Evolutionary conservation across 225 moss, liverwort and hornwort genomes (phyloP).

Genomic region (Lunularia cruciata): DNA sequence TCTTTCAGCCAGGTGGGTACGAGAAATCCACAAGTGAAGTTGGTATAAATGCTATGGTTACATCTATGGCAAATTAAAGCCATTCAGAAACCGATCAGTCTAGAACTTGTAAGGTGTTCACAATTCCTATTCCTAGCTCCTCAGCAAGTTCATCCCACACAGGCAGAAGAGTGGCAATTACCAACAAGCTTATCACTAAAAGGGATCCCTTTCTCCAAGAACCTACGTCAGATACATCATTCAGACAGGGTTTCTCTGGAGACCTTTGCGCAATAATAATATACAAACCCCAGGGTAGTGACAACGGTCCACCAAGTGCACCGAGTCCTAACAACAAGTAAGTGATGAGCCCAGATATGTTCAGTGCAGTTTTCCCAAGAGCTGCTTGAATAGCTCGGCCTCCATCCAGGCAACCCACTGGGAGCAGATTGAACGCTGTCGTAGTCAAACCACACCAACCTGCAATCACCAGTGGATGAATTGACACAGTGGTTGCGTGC

Average conservation of each 20-base stretch:
- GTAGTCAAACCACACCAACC: conserved; percentile 98
- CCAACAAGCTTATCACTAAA: conserved; percentile 55
- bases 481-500: conserved; percentile 77
- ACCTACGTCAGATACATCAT: conserved; percentile 85
- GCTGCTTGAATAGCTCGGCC: conserved; percentile 92
- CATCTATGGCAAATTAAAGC: conserved; percentile 32
- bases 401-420: conserved; percentile 91
- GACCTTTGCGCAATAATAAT: conserved; percentile 94
- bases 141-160: conserved; percentile 95
- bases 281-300: conserved; percentile 93
- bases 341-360: conserved; percentile 74
- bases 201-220: conserved; percentile 63
- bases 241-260: conserved; percentile 83
- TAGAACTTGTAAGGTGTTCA: conserved; percentile 43
- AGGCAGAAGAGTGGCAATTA: conserved; percentile 75
- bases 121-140: conserved; percentile 81
- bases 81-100: conserved; percentile 28
- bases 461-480: conserved; percentile 94
- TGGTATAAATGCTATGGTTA: conserved; percentile 18
- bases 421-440: conserved; percentile 91
- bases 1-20: neutral
- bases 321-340: conserved; percentile 84
- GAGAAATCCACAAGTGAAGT: conserved; percentile 1
- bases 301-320: conserved; percentile 83
- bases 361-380: conserved; percentile 69